Conservation (phyloP, 2,329 filamentous ascomycete species). For the Akanthomyces muscarius region DNA sequence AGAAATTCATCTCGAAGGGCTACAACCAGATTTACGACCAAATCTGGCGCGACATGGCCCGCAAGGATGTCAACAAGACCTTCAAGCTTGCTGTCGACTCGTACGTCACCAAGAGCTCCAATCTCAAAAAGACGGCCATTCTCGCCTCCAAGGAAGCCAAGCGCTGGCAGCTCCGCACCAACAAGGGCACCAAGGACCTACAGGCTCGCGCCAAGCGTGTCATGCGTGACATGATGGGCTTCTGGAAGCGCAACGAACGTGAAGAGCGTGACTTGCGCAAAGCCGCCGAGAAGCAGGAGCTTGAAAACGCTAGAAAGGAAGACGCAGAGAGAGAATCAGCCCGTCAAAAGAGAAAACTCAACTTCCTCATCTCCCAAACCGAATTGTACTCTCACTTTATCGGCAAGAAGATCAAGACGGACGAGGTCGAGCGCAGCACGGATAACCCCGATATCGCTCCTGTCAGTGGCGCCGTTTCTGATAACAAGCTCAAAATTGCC, state of each 20-base stretch:
- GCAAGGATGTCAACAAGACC: conserved; percentile 90
- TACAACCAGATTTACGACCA: conserved; percentile 98
- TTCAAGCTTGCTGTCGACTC: conserved; percentile 84
- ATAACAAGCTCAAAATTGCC: conserved; percentile 46
- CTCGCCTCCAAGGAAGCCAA: conserved; percentile 95
- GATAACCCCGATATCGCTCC: conserved; percentile 70
- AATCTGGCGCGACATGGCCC: conserved; percentile 91
- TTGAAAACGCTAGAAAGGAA: conserved; percentile 93
- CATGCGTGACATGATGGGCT: conserved; percentile 99
- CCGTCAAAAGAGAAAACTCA: conserved; percentile 95
- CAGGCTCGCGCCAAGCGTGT: conserved; percentile 95
- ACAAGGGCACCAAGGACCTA: conserved; percentile 97
- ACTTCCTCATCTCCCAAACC: conserved; percentile 98
- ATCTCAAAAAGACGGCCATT: conserved; percentile 95
- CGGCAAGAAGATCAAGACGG: conserved; percentile 97
- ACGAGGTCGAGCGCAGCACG: conserved; percentile 86
- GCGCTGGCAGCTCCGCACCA: conserved; percentile 94
- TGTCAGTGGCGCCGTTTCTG: conserved; percentile 38
- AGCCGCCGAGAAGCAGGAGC: conserved; percentile 89
- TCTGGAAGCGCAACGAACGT: conserved; percentile 98
- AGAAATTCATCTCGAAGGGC: conserved; percentile 78
- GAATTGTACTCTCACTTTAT: conserved; percentile 99
- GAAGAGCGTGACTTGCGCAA: conserved; percentile 94
- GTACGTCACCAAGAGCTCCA: conserved; percentile 83
- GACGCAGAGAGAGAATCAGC: conserved; percentile 97